Conservation (phyloP, 2,329 filamentous ascomycete genomes). For the Trichophyton mentagrophytes region DNA sequence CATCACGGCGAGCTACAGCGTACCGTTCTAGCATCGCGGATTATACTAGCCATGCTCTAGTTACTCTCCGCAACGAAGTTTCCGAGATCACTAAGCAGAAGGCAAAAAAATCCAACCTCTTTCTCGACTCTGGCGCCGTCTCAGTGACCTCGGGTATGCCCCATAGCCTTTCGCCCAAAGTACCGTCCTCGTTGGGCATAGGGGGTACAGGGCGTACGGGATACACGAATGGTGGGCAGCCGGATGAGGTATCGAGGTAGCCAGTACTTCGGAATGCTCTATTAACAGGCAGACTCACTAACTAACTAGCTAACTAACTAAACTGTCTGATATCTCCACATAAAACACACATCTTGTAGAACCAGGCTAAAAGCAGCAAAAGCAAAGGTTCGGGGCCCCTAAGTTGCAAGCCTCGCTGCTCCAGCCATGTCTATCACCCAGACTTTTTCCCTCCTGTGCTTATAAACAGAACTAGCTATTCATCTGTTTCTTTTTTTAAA, state of each 20-base stretch:
- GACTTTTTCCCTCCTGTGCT: not conserved
- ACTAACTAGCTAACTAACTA: not conserved
- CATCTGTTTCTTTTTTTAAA: not conserved
- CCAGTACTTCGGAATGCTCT: not conserved
- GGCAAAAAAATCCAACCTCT: not conserved
- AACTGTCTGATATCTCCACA: conserved; percentile 1
- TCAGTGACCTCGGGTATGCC: not conserved
- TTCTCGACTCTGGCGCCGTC: not conserved
- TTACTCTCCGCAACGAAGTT: not conserved
- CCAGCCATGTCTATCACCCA: conserved; percentile 2
- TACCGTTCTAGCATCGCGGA: not conserved
- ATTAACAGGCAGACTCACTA: not conserved
- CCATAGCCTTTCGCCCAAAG: conserved; percentile 1
- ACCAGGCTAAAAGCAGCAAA: not conserved
- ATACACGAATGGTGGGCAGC: not conserved
- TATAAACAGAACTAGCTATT: not conserved
- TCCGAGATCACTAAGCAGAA: not conserved
- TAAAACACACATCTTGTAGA: not conserved
- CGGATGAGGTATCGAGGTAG: not conserved
- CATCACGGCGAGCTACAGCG: not conserved
- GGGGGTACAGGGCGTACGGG: not conserved
- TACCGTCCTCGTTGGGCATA: not conserved
- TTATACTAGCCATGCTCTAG: not conserved
- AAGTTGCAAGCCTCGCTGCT: conserved; percentile 1
- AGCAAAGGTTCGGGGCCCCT: not conserved